Conservation (phyloP, 768 basidiomycete species). For the Leccinellum rugosiceps region DNA sequence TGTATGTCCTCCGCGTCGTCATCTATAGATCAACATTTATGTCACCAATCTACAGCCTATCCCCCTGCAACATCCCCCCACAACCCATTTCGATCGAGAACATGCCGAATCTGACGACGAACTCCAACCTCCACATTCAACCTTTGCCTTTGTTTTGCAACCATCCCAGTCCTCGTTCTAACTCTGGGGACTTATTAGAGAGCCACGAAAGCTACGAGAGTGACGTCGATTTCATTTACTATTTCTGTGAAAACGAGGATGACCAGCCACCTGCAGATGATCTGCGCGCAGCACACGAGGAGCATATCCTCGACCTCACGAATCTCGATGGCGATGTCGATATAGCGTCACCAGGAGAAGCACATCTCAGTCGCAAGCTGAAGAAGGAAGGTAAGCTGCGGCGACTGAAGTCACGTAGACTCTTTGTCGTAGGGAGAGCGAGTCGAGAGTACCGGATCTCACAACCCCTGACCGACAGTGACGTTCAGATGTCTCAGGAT, state of each 20-base stretch:
- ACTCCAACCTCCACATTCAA: constrained; percentile 37
- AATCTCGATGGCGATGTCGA: constrained; percentile 79
- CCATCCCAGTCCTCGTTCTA: constrained; percentile 3
- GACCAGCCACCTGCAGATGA: constrained; percentile 27
- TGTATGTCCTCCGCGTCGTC: constrained; percentile 55
- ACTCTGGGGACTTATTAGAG: constrained; percentile 27
- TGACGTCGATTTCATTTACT: constrained; percentile 42
- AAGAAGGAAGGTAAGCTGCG: constrained; percentile 61
- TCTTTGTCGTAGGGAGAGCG: constrained; percentile 5
- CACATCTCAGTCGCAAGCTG: constrained; percentile 46
- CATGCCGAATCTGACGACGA: constrained; percentile 15
- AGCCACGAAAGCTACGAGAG: constrained; percentile 32
- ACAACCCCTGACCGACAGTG: neutral
- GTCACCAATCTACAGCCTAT: constrained; percentile 57
- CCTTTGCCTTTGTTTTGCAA: constrained; percentile 21
- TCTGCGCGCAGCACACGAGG: constrained; percentile 40
- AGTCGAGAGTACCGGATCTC: constrained; percentile 12
- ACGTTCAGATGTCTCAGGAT: neutral
- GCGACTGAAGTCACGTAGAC: constrained; percentile 43
- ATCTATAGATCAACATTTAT: constrained; percentile 67
- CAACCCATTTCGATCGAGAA: constrained; percentile 1
- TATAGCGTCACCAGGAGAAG: constrained; percentile 53
- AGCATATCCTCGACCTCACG: constrained; percentile 60
- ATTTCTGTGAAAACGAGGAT: constrained; percentile 35
- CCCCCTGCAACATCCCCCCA: constrained; percentile 4